phyloP scores from a whole-genome alignment of 164 flowering plant species.

The Liriodendron chinense region DNA sequence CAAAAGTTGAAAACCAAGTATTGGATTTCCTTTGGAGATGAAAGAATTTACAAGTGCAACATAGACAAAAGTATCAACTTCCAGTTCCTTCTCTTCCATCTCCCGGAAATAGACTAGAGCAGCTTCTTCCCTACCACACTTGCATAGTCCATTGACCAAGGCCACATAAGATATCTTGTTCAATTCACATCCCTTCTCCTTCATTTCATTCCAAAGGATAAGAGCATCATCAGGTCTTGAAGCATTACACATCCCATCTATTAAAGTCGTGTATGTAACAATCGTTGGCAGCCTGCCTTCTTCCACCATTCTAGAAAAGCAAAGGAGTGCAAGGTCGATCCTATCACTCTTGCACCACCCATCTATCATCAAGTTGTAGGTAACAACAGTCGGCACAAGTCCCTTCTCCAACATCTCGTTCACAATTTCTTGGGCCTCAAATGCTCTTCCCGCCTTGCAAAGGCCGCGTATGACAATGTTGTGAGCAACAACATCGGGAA shows the following conservation, averaged over 20 bases:
- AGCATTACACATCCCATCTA: constrained; percentile 69
- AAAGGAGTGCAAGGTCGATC: constrained; percentile 51
- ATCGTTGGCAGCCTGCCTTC: constrained; percentile 57
- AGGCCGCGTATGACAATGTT: constrained; percentile 71
- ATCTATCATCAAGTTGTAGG: constrained; percentile 74
- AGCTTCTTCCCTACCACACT: constrained; percentile 47
- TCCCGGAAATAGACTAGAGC: constrained; percentile 46
- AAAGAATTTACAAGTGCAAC: constrained; percentile 51
- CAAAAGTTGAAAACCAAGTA: constrained; percentile 46
- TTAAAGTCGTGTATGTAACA: constrained; percentile 70
- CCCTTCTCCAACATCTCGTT: constrained; percentile 59
- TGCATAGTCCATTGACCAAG: constrained; percentile 76
- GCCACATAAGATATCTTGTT: constrained; percentile 70
- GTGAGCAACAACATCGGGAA: constrained; percentile 77
- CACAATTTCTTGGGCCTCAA: constrained; percentile 53
- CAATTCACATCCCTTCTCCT: constrained; percentile 49
- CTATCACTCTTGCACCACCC: constrained; percentile 71
- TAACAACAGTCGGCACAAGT: constrained; percentile 67
- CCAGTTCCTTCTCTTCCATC: constrained; percentile 63
- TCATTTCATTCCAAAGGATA: constrained; percentile 66
- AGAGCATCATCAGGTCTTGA: constrained; percentile 69
- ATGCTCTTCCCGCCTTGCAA: constrained; percentile 53
- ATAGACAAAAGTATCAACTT: constrained; percentile 53
- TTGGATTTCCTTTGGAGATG: constrained; percentile 27
- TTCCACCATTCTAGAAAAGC: constrained; percentile 51